Base-by-base conservation (phyloP, 768 basidiomycete species). In the Mycena vulgaris region DNA sequence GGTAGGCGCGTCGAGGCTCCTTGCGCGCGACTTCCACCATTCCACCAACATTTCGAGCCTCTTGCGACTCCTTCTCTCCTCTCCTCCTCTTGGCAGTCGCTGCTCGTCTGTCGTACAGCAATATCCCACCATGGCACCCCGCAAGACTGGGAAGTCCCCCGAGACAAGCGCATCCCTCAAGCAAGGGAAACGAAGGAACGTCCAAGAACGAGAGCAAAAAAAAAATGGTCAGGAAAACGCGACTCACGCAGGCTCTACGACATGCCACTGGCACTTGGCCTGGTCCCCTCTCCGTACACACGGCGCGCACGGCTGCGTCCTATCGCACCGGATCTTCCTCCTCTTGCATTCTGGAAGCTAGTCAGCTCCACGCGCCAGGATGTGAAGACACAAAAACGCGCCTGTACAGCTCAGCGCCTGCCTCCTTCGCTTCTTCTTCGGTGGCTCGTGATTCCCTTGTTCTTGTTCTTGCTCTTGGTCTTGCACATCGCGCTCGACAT, bases 311-410 rank as follows among this genome's bases (percentile, higher is more conserved):
- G 94, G 94, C 74, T 94, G 92, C 17, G 89, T 86, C 78, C 94
- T 92, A 83, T 95, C 93, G 80, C 94, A 95, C 78, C 92, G 93
- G 80, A 95, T 95, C 85, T 95, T 95, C 48, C 94, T 88, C 75
- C 94, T 83, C 80, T 95, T 95, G 80, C 94, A 95, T 79, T 95
- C 94, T 94, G 76, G 62, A n/a, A n/a, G n/a, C n/a, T n/a, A n/a
- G n/a, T n/a, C n/a, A n/a, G n/a, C n/a, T n/a, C n/a, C n/a, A n/a
- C n/a, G n/a, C n/a, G n/a, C n/a, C n/a, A n/a, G n/a, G n/a, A n/a
- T n/a, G n/a, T n/a, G n/a, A n/a, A n/a, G n/a, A n/a, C n/a, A n/a
- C n/a, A n/a, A 70, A 55, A 71, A 79, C 70, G 68, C 78, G 94
- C 93, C 93, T 61, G 93, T 95, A 80, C 94, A 95, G 77, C 93